A percentile compares a stretch with the other conserved stretches of the same genome.
phyloP scores from a whole-genome alignment of 2,329 filamentous ascomycete species.

The Xylaria sp. region DNA sequence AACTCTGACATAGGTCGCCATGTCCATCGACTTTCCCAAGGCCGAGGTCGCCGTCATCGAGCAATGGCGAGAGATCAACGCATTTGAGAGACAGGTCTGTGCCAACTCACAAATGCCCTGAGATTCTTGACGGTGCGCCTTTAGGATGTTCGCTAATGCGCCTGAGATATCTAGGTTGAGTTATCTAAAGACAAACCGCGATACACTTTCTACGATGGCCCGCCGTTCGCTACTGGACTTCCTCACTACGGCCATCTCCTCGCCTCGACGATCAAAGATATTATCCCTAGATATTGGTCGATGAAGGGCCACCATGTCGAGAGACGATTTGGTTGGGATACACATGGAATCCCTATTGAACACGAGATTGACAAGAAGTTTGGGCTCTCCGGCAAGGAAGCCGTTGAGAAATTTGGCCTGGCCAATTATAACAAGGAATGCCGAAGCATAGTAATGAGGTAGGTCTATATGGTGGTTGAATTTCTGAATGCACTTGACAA shows the following conservation, averaged over 20 bases:
- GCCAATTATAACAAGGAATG: constrained; percentile 92
- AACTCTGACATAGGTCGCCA: constrained; percentile 44
- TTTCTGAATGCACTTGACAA: no score
- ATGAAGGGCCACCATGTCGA: constrained; percentile 96
- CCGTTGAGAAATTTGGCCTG: constrained; percentile 84
- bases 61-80: constrained; percentile 89
- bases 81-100: constrained; percentile 80
- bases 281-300: constrained; percentile 94
- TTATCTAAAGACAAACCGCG: constrained; percentile 80
- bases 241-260: constrained; percentile 77
- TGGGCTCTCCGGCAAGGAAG: constrained; percentile 84
- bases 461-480: no score
- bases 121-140: constrained; percentile 3
- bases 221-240: constrained; percentile 75
- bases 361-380: constrained; percentile 98
- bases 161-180: constrained; percentile 59
- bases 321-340: constrained; percentile 93
- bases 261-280: constrained; percentile 95
- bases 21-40: constrained; percentile 92
- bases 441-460: constrained; percentile 90
- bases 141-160: constrained; percentile 25
- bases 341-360: constrained; percentile 92
- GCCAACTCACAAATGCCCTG: constrained; percentile 17
- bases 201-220: constrained; percentile 95
- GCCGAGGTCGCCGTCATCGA: constrained; percentile 86